Conservation (phyloP, 2,329 filamentous ascomycete species). For the Biscogniauxia mediterranea region DNA sequence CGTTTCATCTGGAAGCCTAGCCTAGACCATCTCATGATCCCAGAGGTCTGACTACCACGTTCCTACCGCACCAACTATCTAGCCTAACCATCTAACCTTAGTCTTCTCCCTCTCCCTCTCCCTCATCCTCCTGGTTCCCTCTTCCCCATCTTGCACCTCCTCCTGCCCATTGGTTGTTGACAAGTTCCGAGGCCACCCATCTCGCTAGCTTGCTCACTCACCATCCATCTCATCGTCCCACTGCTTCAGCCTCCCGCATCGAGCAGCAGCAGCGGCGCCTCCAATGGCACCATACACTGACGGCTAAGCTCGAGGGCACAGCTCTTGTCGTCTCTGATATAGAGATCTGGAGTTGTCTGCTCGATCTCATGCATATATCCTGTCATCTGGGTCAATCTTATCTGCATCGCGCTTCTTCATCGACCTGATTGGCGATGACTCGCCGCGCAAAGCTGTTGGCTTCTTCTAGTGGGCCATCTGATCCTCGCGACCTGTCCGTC, state of each 20-base stretch:
- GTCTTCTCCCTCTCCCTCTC: constrained; percentile 14
- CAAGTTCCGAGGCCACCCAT: constrained; percentile 20
- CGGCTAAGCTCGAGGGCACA: not conserved
- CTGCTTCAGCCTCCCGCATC: constrained; percentile 23
- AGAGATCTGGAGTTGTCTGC: constrained; percentile 10
- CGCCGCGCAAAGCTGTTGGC: not conserved
- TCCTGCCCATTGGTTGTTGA: constrained; percentile 18
- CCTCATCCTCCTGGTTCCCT: constrained; percentile 23
- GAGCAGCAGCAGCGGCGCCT: not conserved
- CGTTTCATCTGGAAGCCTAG: constrained; percentile 28
- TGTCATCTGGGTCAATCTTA: constrained; percentile 18
- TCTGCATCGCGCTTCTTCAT: constrained; percentile 14
- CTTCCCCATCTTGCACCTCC: constrained; percentile 15
- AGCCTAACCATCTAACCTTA: not conserved
- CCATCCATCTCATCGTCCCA: constrained; percentile 10
- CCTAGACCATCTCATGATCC: constrained; percentile 20
- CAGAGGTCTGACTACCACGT: constrained; percentile 17
- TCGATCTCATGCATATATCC: constrained; percentile 24
- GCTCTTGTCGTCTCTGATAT: constrained; percentile 13
- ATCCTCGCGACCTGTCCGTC: not conserved
- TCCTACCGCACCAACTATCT: constrained; percentile 14
- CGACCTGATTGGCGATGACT: constrained; percentile 15
- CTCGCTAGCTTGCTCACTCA: constrained; percentile 15
- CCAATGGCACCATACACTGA: constrained; percentile 8
- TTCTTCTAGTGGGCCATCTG: not conserved